Evolutionary conservation across 306 rosid species (phyloP).

Genomic region (Calophaca sinica): DNA sequence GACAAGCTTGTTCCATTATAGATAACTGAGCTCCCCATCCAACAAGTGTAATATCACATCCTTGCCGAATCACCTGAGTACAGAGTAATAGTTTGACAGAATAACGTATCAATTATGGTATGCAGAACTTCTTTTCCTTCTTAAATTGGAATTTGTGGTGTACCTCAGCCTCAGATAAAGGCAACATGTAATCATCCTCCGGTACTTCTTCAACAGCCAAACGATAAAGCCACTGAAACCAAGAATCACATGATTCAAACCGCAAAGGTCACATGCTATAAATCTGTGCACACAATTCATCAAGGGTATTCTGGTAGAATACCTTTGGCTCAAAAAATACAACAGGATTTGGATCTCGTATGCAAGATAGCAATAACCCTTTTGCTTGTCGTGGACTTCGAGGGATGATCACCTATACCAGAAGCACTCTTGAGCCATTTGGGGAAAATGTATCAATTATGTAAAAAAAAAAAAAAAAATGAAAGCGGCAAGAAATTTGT

Average conservation of each 20-base stretch:
- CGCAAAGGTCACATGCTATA: conserved; percentile 3
- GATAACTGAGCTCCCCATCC: conserved; percentile 99
- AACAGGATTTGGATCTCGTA: conserved; percentile 92
- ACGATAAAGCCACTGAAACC: conserved; percentile 91
- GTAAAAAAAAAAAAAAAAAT: not conserved
- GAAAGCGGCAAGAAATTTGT: not conserved
- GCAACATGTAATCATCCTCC: conserved; percentile 84
- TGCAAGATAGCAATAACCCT: conserved; percentile 85
- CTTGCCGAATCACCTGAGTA: conserved; percentile 77
- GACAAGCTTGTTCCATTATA: conserved; percentile 91
- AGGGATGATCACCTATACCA: conserved; percentile 88
- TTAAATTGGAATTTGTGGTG: conserved; percentile 16
- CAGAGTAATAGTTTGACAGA: conserved; percentile 18
- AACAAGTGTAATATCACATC: conserved; percentile 88
- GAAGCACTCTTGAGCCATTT: conserved; percentile 37
- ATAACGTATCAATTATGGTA: conserved; percentile 8
- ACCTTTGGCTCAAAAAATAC: conserved; percentile 98
- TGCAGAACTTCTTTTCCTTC: conserved; percentile 19
- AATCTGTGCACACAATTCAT: conserved; percentile 26
- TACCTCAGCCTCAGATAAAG: conserved; percentile 97
- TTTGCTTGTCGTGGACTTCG: conserved; percentile 94
- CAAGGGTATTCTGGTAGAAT: conserved; percentile 14
- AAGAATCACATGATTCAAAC: conserved; percentile 29
- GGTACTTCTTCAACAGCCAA: conserved; percentile 97
- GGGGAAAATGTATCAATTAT: conserved; percentile 25